These are phyloP conservation scores for Amphichorda felina DNA, from an alignment of 2,329 filamentous ascomycete species.

Conservation along the genomic window DNA sequence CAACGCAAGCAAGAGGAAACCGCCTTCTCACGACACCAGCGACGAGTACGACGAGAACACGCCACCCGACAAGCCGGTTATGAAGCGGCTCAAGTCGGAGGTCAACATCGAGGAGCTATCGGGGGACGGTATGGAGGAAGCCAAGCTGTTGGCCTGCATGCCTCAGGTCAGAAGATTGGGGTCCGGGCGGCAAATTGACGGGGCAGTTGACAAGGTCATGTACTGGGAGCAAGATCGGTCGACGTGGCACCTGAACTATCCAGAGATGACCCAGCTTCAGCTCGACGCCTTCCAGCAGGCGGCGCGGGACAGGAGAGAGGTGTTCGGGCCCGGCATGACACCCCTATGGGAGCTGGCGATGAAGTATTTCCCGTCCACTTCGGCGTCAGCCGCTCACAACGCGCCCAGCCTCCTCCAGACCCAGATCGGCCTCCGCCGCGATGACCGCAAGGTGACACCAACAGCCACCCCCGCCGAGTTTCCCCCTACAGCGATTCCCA, in stretches of 20 bases:
- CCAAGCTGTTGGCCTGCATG: constrained; percentile 32
- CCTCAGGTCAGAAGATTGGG: constrained; percentile 34
- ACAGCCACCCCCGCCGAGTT: neutral
- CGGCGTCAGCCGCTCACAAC: neutral
- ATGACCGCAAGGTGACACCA: neutral
- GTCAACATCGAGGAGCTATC: constrained; percentile 22
- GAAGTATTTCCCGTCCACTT: constrained; percentile 42
- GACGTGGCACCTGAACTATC: constrained; percentile 51
- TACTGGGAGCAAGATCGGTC: constrained; percentile 45
- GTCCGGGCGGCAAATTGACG: constrained; percentile 46
- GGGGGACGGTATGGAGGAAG: constrained; percentile 27
- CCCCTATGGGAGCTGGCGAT: constrained; percentile 44
- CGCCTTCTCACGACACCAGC: constrained; percentile 32
- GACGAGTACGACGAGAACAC: constrained; percentile 34
- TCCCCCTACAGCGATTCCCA: constrained; percentile 15
- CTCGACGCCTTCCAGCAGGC: constrained; percentile 42
- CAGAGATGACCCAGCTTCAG: constrained; percentile 51
- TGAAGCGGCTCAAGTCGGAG: constrained; percentile 45
- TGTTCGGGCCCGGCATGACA: constrained; percentile 39
- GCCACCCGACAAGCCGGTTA: constrained; percentile 28
- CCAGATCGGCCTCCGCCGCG: neutral
- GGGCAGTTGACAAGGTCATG: constrained; percentile 39
- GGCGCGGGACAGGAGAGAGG: constrained; percentile 35
- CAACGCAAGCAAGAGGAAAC: constrained; percentile 44
- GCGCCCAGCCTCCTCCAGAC: constrained; percentile 1